phyloP scores from a whole-genome alignment of 208 protist species.

The Leishmania tarentolae region DNA sequence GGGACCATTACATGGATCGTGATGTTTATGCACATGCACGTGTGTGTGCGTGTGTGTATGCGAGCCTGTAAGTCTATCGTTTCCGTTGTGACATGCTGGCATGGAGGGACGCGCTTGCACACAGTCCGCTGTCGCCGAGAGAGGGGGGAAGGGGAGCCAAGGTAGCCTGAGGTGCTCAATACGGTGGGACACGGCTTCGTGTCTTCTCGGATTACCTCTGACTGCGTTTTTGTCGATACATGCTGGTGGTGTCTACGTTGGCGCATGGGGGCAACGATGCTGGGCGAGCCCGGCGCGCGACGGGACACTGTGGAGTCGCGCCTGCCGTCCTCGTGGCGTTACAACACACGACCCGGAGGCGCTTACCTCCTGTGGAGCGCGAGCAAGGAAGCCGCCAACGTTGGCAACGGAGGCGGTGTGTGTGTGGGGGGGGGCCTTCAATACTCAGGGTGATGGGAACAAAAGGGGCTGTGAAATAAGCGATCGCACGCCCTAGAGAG shows the following conservation, averaged over 20 bases:
- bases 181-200: neutral
- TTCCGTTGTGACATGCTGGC: neutral
- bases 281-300: neutral
- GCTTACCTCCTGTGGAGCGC: neutral
- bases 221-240: neutral
- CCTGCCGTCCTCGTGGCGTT: neutral
- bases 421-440: neutral
- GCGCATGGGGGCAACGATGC: neutral
- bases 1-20: too few species aligned
- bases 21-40: too few species aligned
- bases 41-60: neutral
- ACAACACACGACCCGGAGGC: neutral
- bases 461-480: too few species aligned
- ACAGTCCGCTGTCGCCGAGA: neutral
- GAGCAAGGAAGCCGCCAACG: too few species aligned
- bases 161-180: neutral
- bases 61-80: neutral
- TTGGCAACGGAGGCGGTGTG: neutral
- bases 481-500: too few species aligned
- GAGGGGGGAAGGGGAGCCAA: neutral
- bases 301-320: neutral
- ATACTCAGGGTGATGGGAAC: neutral
- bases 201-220: neutral
- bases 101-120: neutral
- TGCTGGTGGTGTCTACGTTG: neutral